Base-by-base conservation (phyloP, 2,329 filamentous ascomycete species). In the Cytospora piceae region DNA sequence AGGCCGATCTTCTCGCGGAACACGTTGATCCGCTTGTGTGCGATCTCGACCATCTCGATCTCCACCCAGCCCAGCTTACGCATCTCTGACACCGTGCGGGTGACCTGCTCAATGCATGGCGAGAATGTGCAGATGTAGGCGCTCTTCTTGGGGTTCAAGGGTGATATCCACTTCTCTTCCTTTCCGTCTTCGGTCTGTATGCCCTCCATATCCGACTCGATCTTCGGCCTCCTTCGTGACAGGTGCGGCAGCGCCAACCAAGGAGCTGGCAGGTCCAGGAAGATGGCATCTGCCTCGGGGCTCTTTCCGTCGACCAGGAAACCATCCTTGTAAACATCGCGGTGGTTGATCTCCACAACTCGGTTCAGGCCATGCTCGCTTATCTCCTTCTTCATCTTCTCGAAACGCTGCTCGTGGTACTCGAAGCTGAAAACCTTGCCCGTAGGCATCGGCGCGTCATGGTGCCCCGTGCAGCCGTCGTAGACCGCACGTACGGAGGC, bases 51-150 rank as follows among this genome's bases (percentile, higher is more conserved):
- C 92, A 97, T 97, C 71, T 92, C 88, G 69, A 98, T 96, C 65
- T 94, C 90, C 12, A 93, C 85, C 95, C 95, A 99, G 61, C 92
- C 93, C 8, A 93, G 81, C 46, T 88, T 85, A 62, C 94, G 89
- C 77, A 99, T 84, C 15, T 87, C 86, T 14, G 91, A 90, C 62
- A 97, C 89, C 0, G 95, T 98, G 64, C 89, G 87, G 61, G 91
- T 93, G 27, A 96, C 94, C 80, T 99, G 95, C 78, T 99, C 95
- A 70, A 99, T 96, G 77, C 95, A 99, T 0, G 95, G 95, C 1
- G 91, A 96, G 79, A 99, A 99, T 0, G 93, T 96, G 80, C 95
- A 99, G 63, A 99, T 85, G 73, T 95, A 85, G 1, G 90, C 87
- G 6, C 90, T 85, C 52, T 86, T 84, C n/a, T 84, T 83, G 0